Evolutionary conservation across 371 early-diverging fungal genomes (phyloP), one percentile per base, ranked within the genome.

Genomic region (Entomophthora muscae): DNA sequence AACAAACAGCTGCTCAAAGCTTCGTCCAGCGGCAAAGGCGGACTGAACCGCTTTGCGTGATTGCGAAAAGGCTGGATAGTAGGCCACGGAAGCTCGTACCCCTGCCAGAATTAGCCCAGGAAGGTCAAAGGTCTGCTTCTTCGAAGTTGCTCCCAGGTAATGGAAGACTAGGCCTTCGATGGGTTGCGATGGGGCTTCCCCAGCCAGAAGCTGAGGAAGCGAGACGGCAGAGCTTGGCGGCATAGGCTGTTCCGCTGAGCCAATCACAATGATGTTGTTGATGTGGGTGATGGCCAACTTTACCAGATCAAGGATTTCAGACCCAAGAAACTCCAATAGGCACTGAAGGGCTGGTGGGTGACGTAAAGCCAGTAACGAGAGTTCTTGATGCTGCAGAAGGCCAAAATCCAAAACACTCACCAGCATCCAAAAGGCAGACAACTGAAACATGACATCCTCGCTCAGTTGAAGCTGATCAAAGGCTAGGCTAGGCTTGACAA

Each of bases 341-440:
- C 30, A 24, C 12, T 7, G 33, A 5, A 61, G 33, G 24, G 21
- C 26, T 24, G 30, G 32, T 10, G 28, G 32, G 10, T 61, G 33
- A 23, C 51, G 32, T 21, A 24, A 3, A 27, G 51, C 32, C 33
- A 61, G 52, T 24, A 51, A 24, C 12, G 62, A 24, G 5, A 61
- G 31, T 27, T 61, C 62, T 21, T 42, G 62, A 27, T 61, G 42
- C 30, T 27, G 24, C 21, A 61, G 32, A 13, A 61, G n/a, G 21
- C 30, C 21, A 32, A 24, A 33, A 51, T 61, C 51, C n/a, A 61
- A 31, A 17, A 61, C 13, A 5, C 32, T 28, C 26, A 61, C 7
- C n/a, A 61, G 62, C 42, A 61, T 26, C 62, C 62, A 61, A n/a
- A 61, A 51, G 17, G 42, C 42, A 17, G 42, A 42, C 42, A 42